Base-by-base conservation (phyloP, 1,284 basidiomycete genomes). In the Malassezia pachydermatis region DNA sequence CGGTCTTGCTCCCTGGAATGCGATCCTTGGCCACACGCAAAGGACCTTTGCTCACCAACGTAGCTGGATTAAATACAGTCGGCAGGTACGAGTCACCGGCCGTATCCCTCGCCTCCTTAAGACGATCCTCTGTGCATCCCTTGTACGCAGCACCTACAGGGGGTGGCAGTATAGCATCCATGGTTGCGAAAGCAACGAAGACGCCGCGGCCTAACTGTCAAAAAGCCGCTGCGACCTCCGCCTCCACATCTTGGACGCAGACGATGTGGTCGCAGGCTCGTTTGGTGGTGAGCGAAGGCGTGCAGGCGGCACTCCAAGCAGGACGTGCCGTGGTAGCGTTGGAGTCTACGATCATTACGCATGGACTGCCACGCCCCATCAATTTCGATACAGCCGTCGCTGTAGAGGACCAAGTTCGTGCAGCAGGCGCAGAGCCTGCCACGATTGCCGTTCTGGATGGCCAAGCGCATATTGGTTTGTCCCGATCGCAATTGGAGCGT, bases 361-460 rank as follows among this genome's bases (percentile, higher is more conserved):
- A 95, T 76, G 92, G 77, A 55, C 45, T 60, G 58, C 70, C 68
- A 2, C 53, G 81, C 59, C 88, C 89, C 0, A 76, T 77, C 37
- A 94, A 89, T 65, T 73, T 84, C 14, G 76, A 82, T 27, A 82
- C 85, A 13, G 83, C 86, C 0, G 75, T 75, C 20, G 82, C 82
- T 6, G 76, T 90, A 16, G 88, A 94, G 70, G 69, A 72, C 9
- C 84, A 87, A 45, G 81, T 96, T n/a, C 77, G 86, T 55, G 77
- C 78, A 6, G 79, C 79, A 28, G 84, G 84, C 4, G 82, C 83
- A 8, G 77, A 84, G 13, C 94, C 94, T 2, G 90, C 92, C 0
- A 95, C 90, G 0, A 85, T 96, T 53, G 92, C 84, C 4, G 73
- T 99, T 33, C 76, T 96, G 28, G 77, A 78, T 25, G 92, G 92